Conservation (phyloP, 2,329 filamentous ascomycete genomes). For the Huntiella decipiens region DNA sequence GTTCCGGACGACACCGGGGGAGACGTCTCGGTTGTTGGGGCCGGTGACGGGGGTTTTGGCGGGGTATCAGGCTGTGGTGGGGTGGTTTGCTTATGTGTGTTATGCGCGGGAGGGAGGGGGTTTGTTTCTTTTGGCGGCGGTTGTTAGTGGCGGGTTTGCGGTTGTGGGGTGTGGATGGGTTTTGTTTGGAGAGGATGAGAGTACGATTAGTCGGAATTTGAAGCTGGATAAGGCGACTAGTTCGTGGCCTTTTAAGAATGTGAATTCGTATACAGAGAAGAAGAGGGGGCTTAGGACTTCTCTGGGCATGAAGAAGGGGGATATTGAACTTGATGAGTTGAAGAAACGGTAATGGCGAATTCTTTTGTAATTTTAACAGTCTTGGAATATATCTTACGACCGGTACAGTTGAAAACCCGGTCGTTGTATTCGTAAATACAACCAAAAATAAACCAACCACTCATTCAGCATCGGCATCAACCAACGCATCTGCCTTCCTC, state of each 20-base stretch:
- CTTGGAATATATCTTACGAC: not conserved
- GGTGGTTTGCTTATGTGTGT: conserved; percentile 50
- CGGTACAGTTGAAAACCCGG: conserved; percentile 1
- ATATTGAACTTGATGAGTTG: conserved; percentile 1
- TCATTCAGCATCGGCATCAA: not conserved
- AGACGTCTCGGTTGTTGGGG: conserved; percentile 41
- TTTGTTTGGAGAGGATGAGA: conserved; percentile 22
- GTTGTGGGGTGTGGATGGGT: conserved; percentile 27
- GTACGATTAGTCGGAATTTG: conserved; percentile 20
- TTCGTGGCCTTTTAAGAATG: conserved; percentile 22
- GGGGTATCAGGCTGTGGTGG: conserved; percentile 41
- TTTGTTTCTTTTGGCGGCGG: conserved; percentile 27
- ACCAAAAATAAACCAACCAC: not conserved
- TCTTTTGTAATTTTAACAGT: not conserved
- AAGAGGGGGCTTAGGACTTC: conserved; percentile 19
- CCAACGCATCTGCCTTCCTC: not conserved
- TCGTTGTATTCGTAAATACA: not conserved
- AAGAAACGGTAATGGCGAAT: not conserved
- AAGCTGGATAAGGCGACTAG: conserved; percentile 23
- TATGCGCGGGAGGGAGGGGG: conserved; percentile 31
- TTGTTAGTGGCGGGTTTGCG: conserved; percentile 37
- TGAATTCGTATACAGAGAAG: conserved; percentile 20
- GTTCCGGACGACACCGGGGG: conserved; percentile 14
- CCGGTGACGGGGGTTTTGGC: conserved; percentile 48
- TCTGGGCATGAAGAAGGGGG: not conserved